Base-by-base conservation (phyloP, 176 grass and related monocot genomes). In the Hsuehochloa calcarea region DNA sequence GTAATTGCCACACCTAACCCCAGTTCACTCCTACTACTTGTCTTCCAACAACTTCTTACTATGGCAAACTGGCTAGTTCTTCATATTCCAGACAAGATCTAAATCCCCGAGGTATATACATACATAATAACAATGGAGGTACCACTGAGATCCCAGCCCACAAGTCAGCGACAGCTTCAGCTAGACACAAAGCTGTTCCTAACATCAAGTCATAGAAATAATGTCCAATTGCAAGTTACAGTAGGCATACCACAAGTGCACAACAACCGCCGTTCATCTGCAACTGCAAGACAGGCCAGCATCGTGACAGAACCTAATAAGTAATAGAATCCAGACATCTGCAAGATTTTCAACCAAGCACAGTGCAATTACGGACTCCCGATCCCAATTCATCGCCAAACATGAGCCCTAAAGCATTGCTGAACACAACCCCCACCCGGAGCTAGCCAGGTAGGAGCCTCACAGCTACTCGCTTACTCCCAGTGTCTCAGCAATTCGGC, bases 131-230 rank as follows among this genome's bases (percentile, higher is more conserved):
- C 19, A 61, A 41, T 67, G 4, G 38, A 72, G 35, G 23, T 55
- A 64, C 29, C 37, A 74, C 16, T 17, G 47, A 45, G 70, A 68
- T 2, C 70, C 49, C 39, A 82, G 7, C 3, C 45, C 15, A 37
- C 25, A 79, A 4, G 59, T 17, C 35, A 58, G 46, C 12, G 22
- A 59, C 39, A 83, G 27, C 70, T 82, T 82, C 56, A 82, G 66
- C 44, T 37, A 58, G 16, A 39, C 20, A 34, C 49, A 62, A 9
- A 67, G 12, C 73, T 43, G 13, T 68, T 9, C 37, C 15, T 63
- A 64, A 29, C 16, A 77, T 16, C 79, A 76, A 76, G 22, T 4
- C 46, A 10, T 10, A 68, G 43, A 17, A 58, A 72, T 11, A 10
- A 23, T 49, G 61, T 14, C 20, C 7, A 17, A 12, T 27, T 61